Evolutionary conservation across 2,329 filamentous ascomycete genomes (phyloP), one percentile per base, ranked within the genome.

Genomic region (Cordyceps cateniannulata): DNA sequence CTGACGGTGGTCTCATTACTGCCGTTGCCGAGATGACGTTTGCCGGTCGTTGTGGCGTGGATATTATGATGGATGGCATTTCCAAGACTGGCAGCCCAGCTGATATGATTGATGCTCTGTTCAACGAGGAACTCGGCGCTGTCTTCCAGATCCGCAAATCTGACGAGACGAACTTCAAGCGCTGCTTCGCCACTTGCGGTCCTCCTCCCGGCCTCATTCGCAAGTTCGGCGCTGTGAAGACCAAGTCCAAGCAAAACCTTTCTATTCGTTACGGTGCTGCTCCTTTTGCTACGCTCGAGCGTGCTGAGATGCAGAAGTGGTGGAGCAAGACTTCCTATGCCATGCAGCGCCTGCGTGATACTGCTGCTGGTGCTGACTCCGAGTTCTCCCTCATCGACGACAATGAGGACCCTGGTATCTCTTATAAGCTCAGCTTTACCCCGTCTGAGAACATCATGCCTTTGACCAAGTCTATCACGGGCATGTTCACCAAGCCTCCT

Each of bases 11-110:
- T 69, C 79, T 98, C 10, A 85, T 98, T 71, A 95, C 93, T 1
- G 93, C 93, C 6, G 77, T 98, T 38, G 90, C 87, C 3, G 95
- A 99, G 76, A 98, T 98, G 95, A 96, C 96, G 85, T 98, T 98
- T 72, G 93, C 95, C 35, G 95, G 95, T 29, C 89, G 93, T 60
- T 96, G 90, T 69, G 95, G 93, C 63, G 83, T 91, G 32, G 90
- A 96, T 66, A 80, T 98, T 62, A 89, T 90, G 80, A 79, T 97
- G 61, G 93, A 97, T 70, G 84, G 83, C 59, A 79, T 92, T 44
- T 76, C 83, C 29, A 85, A 84, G 62, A 85, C 84, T 25, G 80
- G 86, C 48, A 81, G 82, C 10, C 77, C 84, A 50, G 80, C 86
- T 1, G 79, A 86, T 68, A 75, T 96, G 20, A 77, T 96, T 8